These are phyloP conservation scores for Ganoderma lucidum DNA, from an alignment of 1,284 basidiomycete genomes.

Conservation along the genomic window DNA sequence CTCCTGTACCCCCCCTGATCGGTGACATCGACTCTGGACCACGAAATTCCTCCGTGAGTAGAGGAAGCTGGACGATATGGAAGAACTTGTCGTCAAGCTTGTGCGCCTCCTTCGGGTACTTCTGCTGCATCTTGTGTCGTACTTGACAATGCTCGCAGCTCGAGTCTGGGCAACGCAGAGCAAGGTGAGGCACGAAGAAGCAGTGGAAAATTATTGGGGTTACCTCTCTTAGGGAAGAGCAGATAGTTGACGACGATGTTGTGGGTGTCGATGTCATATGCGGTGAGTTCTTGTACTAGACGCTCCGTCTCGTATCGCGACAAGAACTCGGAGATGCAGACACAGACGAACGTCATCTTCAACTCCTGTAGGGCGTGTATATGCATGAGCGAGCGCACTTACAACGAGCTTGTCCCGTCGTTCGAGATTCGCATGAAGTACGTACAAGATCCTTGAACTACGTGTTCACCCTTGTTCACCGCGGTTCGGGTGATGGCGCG, in stretches of 20 bases:
- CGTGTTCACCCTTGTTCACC: constrained; percentile 75
- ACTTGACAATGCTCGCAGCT: constrained; percentile 97
- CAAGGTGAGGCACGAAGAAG: constrained; percentile 7
- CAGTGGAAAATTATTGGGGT: constrained; percentile 36
- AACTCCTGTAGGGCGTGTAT: constrained; percentile 61
- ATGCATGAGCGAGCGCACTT: neutral
- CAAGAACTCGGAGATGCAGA: constrained; percentile 98
- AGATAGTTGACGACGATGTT: constrained; percentile 99
- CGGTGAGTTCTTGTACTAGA: constrained; percentile 94
- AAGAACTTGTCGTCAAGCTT: constrained; percentile 98
- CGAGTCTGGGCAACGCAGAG: constrained; percentile 60
- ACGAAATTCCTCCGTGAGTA: constrained; percentile 96
- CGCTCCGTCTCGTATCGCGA: constrained; percentile 99
- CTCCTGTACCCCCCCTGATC: neutral
- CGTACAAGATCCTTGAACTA: constrained; percentile 98
- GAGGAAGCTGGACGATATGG: constrained; percentile 92
- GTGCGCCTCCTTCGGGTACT: constrained; percentile 93
- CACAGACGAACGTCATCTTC: constrained; percentile 98
- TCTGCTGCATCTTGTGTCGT: constrained; percentile 97
- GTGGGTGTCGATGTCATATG: constrained; percentile 98
- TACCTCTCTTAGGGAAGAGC: constrained; percentile 91
- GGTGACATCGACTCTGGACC: constrained; percentile 69
- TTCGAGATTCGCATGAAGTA: constrained; percentile 26
- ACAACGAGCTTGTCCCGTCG: neutral
- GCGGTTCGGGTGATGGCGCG: too few relatives aligned